Base-by-base conservation (phyloP, 441 rosid genomes). In the Iberis amara region DNA sequence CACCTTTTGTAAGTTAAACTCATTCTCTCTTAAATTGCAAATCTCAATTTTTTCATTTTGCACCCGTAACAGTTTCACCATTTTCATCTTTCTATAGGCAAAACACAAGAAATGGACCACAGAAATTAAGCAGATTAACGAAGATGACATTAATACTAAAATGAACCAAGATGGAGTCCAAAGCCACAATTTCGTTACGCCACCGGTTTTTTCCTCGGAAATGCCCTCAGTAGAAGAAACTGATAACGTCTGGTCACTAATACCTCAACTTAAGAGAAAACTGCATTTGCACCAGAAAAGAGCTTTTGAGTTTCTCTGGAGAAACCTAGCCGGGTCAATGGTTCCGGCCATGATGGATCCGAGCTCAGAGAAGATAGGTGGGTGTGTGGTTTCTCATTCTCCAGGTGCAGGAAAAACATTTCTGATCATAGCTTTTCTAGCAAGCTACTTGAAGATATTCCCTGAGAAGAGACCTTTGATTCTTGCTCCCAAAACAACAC, bases 351-450 rank as follows among this genome's bases (percentile, higher is more conserved):
- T 32, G 11, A 91, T 83, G 83, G 78, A 77, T 41, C 59, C 69
- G 37, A 36, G 74, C 39, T 72, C 86, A 10, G 77, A 70, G 52
- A 77, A 70, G 11, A 76, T 68, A 1, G 98, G 96, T 35, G 96
- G 96, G 11, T 91, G 98, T 49, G 96, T 81, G 7, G 55, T 91
- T 47, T 91, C 96, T 57, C 96, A 91, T 70, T 36, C 95, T 33
- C 96, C 98, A 1, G 98, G 96, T 27, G 94, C 96, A 6, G 98
- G 98, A 23, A 88, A 91, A 74, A 83, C 94, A 11, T 85, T 88
- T 57, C 90, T 91, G 45, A 82, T 88, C 38, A 91, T 91, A 37
- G 94, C 96, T 12, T 91, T 91, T 67, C 95, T 88, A 4, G 71
- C 69, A 6, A 91, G 98, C 79, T 91, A 80, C 87, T 69, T 91